Evolutionary conservation across 169 alveolate genomes (phyloP).

Genomic region (Eimeria necatrix): DNA sequence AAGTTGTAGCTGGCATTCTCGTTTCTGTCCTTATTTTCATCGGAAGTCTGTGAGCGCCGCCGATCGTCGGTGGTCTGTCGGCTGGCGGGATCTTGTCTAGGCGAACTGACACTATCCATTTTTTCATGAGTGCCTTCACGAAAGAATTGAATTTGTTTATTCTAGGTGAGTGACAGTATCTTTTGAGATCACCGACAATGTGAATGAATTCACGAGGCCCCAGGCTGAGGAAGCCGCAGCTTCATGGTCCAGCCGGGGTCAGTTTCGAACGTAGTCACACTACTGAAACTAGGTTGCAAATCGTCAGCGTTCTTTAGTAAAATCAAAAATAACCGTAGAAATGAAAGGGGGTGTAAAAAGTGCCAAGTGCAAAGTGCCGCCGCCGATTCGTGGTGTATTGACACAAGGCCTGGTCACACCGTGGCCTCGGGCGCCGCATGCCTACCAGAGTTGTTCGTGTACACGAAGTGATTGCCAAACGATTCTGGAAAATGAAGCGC

Average conservation of each 20-base stretch:
- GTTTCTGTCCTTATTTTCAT: background rate
- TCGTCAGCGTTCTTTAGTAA: background rate
- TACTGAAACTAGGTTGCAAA: background rate
- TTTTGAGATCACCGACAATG: background rate
- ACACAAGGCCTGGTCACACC: conserved; percentile 58
- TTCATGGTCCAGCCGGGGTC: background rate
- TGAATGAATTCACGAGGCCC: background rate
- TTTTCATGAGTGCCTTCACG: background rate
- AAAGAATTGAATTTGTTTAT: background rate
- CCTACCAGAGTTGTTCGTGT: conserved; percentile 65
- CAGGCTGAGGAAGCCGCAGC: conserved; percentile 32
- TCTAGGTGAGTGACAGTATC: background rate
- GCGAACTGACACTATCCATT: conserved; percentile 32
- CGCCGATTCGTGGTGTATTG: conserved; percentile 69
- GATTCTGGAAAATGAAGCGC: conserved; percentile 62
- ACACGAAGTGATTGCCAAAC: conserved; percentile 35
- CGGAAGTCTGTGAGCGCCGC: background rate
- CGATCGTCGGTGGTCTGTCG: conserved; percentile 17
- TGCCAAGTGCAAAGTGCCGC: background rate
- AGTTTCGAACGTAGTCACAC: background rate
- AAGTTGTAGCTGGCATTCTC: background rate
- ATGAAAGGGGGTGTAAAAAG: background rate
- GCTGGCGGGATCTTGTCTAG: conserved; percentile 11
- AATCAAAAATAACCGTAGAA: background rate
- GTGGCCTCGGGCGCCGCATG: conserved; percentile 25